phyloP scores from a whole-genome alignment of 768 basidiomycete genomes.

The Suillus tomentosus region DNA sequence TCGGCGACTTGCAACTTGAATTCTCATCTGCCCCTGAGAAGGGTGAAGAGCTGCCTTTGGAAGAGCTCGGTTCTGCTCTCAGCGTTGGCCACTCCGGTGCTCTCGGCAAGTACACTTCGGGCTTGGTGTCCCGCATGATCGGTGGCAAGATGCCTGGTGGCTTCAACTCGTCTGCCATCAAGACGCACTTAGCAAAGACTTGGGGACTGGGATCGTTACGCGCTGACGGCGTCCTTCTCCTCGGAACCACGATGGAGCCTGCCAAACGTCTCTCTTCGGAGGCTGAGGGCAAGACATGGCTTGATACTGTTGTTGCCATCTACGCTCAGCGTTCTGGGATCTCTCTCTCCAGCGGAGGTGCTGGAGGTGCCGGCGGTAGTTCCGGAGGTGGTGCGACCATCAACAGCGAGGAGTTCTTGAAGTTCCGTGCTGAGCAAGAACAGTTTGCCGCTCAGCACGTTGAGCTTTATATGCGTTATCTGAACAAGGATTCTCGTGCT shows the following conservation, averaged over 20 bases:
- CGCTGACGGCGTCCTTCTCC: slow-evolving; percentile 85
- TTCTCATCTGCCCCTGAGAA: slow-evolving; percentile 96
- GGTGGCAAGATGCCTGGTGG: slow-evolving; percentile 99
- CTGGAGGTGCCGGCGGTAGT: slow-evolving; percentile 59
- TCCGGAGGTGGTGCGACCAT: slow-evolving; percentile 80
- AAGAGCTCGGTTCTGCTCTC: slow-evolving; percentile 90
- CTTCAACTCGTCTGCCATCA: slow-evolving; percentile 92
- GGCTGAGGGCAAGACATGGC: slow-evolving; percentile 90
- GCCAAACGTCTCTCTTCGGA: slow-evolving; percentile 91
- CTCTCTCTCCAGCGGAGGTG: slow-evolving; percentile 69
- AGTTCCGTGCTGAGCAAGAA: slow-evolving; percentile 93
- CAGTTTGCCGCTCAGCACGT: slow-evolving; percentile 91
- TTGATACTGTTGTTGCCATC: slow-evolving; percentile 78
- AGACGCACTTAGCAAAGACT: slow-evolving; percentile 83
- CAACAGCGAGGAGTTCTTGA: slow-evolving; percentile 97
- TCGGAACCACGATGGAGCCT: slow-evolving; percentile 92
- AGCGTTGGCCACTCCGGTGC: slow-evolving; percentile 78
- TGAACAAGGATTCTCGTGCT: slow-evolving; percentile 88
- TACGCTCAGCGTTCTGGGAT: slow-evolving; percentile 93
- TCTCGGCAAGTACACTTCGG: slow-evolving; percentile 91
- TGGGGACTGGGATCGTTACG: slow-evolving; percentile 96
- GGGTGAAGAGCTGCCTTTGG: slow-evolving; percentile 94
- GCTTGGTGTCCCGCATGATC: slow-evolving; percentile 87
- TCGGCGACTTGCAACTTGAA: slow-evolving; percentile 95
- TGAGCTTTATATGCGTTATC: slow-evolving; percentile 96